These are phyloP conservation scores for Allantophomopsis lycopodina DNA, from an alignment of 2,329 filamentous ascomycete species.

Conservation along the genomic window DNA sequence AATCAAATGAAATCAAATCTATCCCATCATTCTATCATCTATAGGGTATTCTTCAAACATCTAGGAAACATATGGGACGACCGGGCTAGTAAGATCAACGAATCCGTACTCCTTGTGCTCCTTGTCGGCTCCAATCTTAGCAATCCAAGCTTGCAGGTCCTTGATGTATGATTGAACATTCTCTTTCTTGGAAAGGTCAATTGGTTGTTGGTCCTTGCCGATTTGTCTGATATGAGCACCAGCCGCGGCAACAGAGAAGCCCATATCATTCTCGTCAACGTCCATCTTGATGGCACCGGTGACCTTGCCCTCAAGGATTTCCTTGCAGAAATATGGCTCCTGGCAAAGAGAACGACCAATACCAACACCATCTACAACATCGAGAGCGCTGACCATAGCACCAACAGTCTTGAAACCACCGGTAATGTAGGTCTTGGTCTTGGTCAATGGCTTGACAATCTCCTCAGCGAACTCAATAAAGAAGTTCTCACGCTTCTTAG, in stretches of 20 bases:
- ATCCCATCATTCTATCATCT: no score
- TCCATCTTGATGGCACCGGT: slow-evolving; percentile 31
- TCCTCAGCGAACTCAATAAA: slow-evolving; percentile 51
- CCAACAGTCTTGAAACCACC: slow-evolving; percentile 44
- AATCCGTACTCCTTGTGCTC: slow-evolving; percentile 26
- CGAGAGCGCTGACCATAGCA: slow-evolving; percentile 33
- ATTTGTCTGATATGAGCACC: slow-evolving; percentile 24
- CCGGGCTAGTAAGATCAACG: slow-evolving; percentile 19
- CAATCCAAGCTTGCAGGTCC: slow-evolving; percentile 28
- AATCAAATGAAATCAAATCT: no score
- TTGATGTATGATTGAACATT: slow-evolving; percentile 32
- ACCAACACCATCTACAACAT: slow-evolving; percentile 32
- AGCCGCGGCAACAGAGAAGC: slow-evolving; percentile 8
- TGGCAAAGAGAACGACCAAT: slow-evolving; percentile 31
- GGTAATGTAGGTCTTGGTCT: slow-evolving; percentile 37
- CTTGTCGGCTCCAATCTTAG: slow-evolving; percentile 24
- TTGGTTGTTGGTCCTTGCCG: slow-evolving; percentile 35
- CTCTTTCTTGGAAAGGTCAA: slow-evolving; percentile 32
- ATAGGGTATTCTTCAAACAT: no score
- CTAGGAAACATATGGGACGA: not conserved
- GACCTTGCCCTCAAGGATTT: slow-evolving; percentile 26
- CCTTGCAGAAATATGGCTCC: slow-evolving; percentile 24
- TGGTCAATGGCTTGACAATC: slow-evolving; percentile 30
- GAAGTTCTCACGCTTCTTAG: slow-evolving; percentile 44
- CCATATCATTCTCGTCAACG: slow-evolving; percentile 37